Evolutionary conservation across 1,139 yeast species (phyloP), one percentile per base, ranked within the genome.

Genomic region (Geotrichum fermentans): DNA sequence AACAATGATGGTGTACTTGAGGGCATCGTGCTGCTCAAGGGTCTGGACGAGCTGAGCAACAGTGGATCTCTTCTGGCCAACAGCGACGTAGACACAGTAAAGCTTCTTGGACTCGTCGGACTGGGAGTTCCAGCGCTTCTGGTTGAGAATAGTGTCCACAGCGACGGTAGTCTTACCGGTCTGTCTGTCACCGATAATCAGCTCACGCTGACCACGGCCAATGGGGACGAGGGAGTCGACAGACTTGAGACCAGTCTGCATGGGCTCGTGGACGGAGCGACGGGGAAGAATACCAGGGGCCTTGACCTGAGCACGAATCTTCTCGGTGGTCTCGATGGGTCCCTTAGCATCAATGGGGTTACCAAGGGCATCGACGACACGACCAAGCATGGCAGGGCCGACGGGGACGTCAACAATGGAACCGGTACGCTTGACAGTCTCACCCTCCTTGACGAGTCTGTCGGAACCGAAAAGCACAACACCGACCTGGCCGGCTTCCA

Each of bases 261-360:
- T 92, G 73, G 99, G 98, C 80, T 92, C 98, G 79, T 74, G 82
- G 65, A 92, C 99, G 57, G 97, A 89, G 69, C 84, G 86, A 83
- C 99, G 90, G 80, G 98, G 98, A 74, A 94, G 83, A 70, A 94
- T 94, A 82, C 99, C 99, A 74, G 98, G 99, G 64, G 98, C 99
- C 82, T 92, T 92, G 66, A 90, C 87, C 81, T 92, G 97, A 66
- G 97, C 97, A 81, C 95, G 87, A 68, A 95, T 78, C 68, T 83
- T 77, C 67, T 83, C 80, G 68, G 80, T 81, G 67, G 95, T 79
- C 70, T 86, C 83, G 69, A 92, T 80, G 74, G 98, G 98, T 61
- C 98, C 99, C 81, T 92, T 94, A 77, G 97, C 99, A 73, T 94
- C 99, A 68, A 92, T 92, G 77, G 98, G 97, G 83, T 82, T 82